phyloP scores from a whole-genome alignment of 108 stramenopile genomes.

The Conticribra guillardii region DNA sequence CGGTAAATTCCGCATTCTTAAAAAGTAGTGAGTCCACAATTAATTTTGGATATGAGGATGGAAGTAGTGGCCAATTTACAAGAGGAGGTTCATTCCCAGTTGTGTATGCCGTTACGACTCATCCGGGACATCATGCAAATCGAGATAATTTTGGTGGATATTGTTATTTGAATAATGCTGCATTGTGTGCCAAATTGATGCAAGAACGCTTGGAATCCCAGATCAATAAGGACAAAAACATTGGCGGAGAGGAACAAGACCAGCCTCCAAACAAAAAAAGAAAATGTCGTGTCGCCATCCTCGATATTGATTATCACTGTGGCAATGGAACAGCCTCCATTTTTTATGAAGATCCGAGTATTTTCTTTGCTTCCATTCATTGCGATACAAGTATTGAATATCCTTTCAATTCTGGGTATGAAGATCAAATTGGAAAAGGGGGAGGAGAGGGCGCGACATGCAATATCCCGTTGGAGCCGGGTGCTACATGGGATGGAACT shows the following conservation, averaged over 20 bases:
- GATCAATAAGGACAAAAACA: constrained; percentile 6
- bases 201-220: constrained; percentile 39
- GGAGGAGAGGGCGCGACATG: constrained; percentile 57
- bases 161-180: constrained; percentile 83
- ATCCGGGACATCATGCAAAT: constrained; percentile 85
- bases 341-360: constrained; percentile 66
- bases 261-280: constrained; percentile 37
- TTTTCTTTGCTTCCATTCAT: constrained; percentile 76
- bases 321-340: constrained; percentile 85
- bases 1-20: constrained; percentile 45
- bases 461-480: constrained; percentile 72
- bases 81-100: neutral
- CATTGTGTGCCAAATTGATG: constrained; percentile 58
- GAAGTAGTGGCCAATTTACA: neutral
- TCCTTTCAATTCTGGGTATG: constrained; percentile 83
- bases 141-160: constrained; percentile 83
- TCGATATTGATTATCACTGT: constrained; percentile 77
- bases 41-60: too few species aligned
- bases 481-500: constrained; percentile 59
- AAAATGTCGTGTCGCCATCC: constrained; percentile 53
- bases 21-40: too few species aligned
- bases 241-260: too few species aligned
- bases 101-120: constrained; percentile 74
- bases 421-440: constrained; percentile 69
- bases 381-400: constrained; percentile 83